These are phyloP conservation scores for Scutellaria barbata DNA, from an alignment of 257 asterid genomes.

Conservation along the genomic window DNA sequence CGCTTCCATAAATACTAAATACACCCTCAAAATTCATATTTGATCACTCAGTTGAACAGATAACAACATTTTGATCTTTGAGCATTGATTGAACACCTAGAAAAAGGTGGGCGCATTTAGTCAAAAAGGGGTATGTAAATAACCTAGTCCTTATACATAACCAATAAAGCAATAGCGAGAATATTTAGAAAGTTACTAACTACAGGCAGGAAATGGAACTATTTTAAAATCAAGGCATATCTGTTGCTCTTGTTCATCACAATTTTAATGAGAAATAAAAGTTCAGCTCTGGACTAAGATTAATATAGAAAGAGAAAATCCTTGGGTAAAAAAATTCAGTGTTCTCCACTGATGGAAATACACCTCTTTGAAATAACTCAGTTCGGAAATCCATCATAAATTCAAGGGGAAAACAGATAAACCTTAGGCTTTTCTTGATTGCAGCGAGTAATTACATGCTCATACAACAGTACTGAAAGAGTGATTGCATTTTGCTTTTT, in stretches of 20 bases:
- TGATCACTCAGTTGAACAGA: too few species aligned
- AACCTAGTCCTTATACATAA: not conserved
- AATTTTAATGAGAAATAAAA: not conserved
- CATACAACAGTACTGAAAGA: not conserved
- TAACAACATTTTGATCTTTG: too few species aligned
- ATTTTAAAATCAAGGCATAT: not conserved
- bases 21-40: too few species aligned
- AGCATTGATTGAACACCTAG: too few species aligned
- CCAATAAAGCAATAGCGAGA: not conserved
- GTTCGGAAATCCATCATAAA: not conserved
- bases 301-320: not conserved
- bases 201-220: not conserved
- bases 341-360: constrained; percentile 1
- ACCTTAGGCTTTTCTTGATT: not conserved
- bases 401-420: not conserved
- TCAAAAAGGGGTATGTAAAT: too few species aligned
- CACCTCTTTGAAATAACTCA: not conserved
- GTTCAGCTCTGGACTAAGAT: not conserved
- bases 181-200: not conserved
- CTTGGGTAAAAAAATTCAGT: not conserved
- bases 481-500: not conserved
- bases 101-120: too few species aligned
- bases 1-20: too few species aligned
- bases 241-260: not conserved
- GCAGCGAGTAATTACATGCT: not conserved